Conservation (phyloP, 208 protist genomes). For the Acanthamoeba healyi region DNA sequence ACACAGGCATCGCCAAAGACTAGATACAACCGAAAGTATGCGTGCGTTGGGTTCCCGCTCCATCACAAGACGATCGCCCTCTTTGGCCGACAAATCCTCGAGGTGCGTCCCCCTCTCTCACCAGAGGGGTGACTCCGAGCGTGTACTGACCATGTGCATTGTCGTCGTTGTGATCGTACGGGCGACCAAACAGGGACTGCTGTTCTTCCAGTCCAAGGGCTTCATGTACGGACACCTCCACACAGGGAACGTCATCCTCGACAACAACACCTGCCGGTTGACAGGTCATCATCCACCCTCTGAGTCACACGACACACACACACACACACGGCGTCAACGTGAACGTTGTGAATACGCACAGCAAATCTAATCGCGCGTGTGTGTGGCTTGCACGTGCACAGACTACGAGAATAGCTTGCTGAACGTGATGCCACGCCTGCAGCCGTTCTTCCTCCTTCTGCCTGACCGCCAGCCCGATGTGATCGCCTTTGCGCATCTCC, state of each 20-base stretch:
- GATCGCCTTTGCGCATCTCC: slow-evolving; percentile 46
- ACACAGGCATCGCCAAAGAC: slow-evolving; percentile 5
- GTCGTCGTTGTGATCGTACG: too few relatives aligned
- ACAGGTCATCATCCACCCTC: background rate
- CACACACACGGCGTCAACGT: too few relatives aligned
- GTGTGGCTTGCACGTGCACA: background rate
- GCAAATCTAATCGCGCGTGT: background rate
- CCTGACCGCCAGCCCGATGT: slow-evolving; percentile 8
- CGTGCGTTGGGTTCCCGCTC: background rate
- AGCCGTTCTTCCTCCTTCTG: slow-evolving; percentile 29
- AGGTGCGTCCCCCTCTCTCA: background rate
- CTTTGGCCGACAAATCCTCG: slow-evolving; percentile 65
- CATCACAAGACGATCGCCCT: background rate
- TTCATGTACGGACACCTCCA: slow-evolving; percentile 61
- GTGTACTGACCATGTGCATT: too few relatives aligned
- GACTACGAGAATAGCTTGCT: slow-evolving; percentile 70
- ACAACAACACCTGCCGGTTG: slow-evolving; percentile 10
- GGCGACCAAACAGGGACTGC: background rate
- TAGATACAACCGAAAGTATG: slow-evolving; percentile 7
- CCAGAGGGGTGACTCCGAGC: too few relatives aligned
- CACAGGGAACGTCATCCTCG: slow-evolving; percentile 67
- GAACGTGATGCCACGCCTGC: slow-evolving; percentile 21
- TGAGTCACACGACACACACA: background rate
- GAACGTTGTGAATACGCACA: background rate
- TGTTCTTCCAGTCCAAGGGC: slow-evolving; percentile 53